Base-by-base conservation (phyloP, 768 basidiomycete species). In the Ramaria sp. region DNA sequence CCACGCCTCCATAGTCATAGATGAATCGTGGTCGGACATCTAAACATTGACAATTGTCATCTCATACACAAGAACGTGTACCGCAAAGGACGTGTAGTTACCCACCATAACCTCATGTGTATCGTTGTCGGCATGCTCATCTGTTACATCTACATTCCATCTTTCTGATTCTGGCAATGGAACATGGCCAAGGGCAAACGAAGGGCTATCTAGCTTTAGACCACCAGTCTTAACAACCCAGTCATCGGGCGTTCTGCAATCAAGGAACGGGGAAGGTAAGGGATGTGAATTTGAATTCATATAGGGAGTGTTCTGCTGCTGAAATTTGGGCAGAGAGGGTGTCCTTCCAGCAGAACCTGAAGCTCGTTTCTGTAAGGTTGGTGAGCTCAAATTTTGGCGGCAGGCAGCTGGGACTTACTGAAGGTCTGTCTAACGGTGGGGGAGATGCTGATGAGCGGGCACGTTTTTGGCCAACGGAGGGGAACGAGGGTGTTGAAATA, bases 161-260 rank as follows among this genome's bases (percentile, higher is more conserved):
- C 61, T 47, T 11, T 47, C 53, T 15, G 60, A 61, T 30, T 24
- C 34, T 22, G 51, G 31, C 33, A 39, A 51, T 50, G 47, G 27
- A 55, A 22, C 38, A 42, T 27, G 33, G 70, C 62, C 45, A 80
- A 57, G 17, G 10, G 7, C 33, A 39, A 34, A 34, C 30, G 37
- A 49, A 34, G 59, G 78, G 60, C 80, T 80, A 53, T 78, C 76
- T 20, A 89, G 84, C n/a, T 77, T 75, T 59, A 89, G 74, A 48
- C 77, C 82, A 54, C 79, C 76, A 4, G 88, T 78, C 64, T 83
- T 84, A 58, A 75, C 73, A 11, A 89, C 86, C 88, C 86, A 90
- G 64, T 89, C 86, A 58, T 88, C 87, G 9, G 79, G 76, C 17
- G 70, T 67, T 42, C 74, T 70, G 27, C 74, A 67, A 62, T 75